Evolutionary conservation across 345 rosid species (phyloP), one percentile per base, ranked within the genome.

Genomic region (Noccaea bulbosa): DNA sequence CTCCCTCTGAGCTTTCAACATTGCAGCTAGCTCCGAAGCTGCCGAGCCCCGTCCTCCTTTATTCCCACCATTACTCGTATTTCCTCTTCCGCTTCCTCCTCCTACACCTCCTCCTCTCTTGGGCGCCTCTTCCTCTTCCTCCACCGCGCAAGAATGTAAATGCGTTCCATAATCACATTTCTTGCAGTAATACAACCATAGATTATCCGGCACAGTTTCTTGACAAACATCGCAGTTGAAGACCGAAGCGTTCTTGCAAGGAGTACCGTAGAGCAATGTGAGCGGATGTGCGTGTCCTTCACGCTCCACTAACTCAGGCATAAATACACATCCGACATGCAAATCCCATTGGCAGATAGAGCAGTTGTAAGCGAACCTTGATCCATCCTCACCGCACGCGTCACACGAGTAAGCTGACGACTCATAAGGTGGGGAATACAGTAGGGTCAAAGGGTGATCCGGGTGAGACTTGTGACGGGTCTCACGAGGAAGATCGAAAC

Each of bases 1-100:
- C 11, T 64, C 70, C 11, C 77, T 72, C 54, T 72, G 77, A 14
- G 77, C 71, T 46, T 72, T 57, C 22, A 64, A 55, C 71, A 72
- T 64, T 16, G 51, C 64, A 22, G 77, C 70, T 55, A 72, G 35
- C 76, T 62, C 76, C 20, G 70, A 72, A 44, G 22, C 37, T 2
- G 58, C 57, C 27, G 77, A 72, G 0, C 57, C 43, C 0, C 50
- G 64, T 24, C 57, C 70, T 64, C 57, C 65, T 64, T 39, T 70
- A 12, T 30, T 32, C n/a, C 62, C 75, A 41, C 56, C 56, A 14
- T 24, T 24, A 24, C 30, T 24, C 3, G 30, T 24, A 24, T 3
- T 24, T 24, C 30, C 30, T 24, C 30, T 24, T 24, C 30, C 30
- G 30, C 4, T 24, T 24, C 30, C 30, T 24, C 5, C 37, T 54